phyloP scores from a whole-genome alignment of 2,329 filamentous ascomycete species.

The Penicillium expansum region DNA sequence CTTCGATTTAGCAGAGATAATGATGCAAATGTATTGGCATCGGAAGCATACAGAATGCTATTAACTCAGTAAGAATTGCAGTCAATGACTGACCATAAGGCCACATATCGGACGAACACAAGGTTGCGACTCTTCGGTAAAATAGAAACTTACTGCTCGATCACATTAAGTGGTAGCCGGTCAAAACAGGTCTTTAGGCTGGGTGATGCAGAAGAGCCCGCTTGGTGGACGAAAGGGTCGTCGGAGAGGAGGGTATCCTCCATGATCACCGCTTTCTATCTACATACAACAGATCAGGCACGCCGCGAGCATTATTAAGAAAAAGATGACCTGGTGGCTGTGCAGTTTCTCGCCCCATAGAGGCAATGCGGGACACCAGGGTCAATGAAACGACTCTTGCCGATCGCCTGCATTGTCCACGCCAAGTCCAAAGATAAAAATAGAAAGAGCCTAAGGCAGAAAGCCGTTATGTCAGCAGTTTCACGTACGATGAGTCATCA shows the following conservation, averaged over 20 bases:
- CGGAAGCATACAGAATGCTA: constrained; percentile 48
- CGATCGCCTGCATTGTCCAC: constrained; percentile 5
- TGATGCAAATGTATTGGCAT: constrained; percentile 49
- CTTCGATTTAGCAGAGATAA: constrained; percentile 44
- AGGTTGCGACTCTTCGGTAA: not conserved
- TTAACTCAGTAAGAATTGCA: constrained; percentile 20
- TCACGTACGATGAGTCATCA: constrained; percentile 1
- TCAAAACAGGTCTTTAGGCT: constrained; percentile 13
- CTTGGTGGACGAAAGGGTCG: constrained; percentile 1
- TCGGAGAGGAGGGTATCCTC: constrained; percentile 18
- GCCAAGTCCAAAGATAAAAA: constrained; percentile 10
- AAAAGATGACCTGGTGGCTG: constrained; percentile 17
- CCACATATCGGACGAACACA: not conserved
- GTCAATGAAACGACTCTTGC: constrained; percentile 5
- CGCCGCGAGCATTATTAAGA: constrained; percentile 4
- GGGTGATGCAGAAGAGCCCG: not conserved
- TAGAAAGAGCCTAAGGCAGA: constrained; percentile 4
- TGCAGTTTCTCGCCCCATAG: constrained; percentile 10
- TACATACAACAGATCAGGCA: constrained; percentile 17
- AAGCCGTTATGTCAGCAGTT: not conserved
- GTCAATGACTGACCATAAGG: not conserved
- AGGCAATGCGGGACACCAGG: constrained; percentile 8
- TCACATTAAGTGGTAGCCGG: constrained; percentile 24
- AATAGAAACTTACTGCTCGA: constrained; percentile 20
- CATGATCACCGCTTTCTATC: constrained; percentile 20